Conservation (phyloP, 768 basidiomycete genomes). For the Mycena vitilis region DNA sequence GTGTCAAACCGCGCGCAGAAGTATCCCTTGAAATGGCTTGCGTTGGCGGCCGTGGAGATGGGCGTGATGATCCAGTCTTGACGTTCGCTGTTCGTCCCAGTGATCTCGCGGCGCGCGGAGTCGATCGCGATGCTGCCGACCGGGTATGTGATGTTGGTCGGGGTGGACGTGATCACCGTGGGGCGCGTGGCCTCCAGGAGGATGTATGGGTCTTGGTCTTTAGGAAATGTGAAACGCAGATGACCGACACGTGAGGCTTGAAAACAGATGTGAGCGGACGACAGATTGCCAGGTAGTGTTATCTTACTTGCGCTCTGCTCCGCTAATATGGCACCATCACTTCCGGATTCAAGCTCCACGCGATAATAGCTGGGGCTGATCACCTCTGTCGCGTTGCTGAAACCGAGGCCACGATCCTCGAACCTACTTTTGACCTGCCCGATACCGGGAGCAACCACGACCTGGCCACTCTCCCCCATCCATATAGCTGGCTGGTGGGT, state of each 20-base stretch:
- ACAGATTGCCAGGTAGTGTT: neutral
- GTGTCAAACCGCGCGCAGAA: slow-evolving; percentile 60
- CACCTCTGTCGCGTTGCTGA: slow-evolving; percentile 56
- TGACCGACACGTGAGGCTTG: slow-evolving; percentile 75
- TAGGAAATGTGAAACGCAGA: slow-evolving; percentile 66
- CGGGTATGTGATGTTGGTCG: slow-evolving; percentile 53
- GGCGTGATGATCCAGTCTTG: slow-evolving; percentile 71
- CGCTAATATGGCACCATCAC: slow-evolving; percentile 56
- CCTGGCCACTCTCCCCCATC: slow-evolving; percentile 85
- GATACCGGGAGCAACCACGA: slow-evolving; percentile 69
- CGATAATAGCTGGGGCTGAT: slow-evolving; percentile 60
- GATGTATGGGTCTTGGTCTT: slow-evolving; percentile 51
- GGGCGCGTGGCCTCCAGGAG: slow-evolving; percentile 68
- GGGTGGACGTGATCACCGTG: slow-evolving; percentile 57
- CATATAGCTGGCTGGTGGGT: slow-evolving; percentile 90
- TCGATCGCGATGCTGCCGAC: slow-evolving; percentile 60
- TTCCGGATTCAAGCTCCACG: slow-evolving; percentile 58
- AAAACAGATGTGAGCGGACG: neutral
- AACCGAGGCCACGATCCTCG: slow-evolving; percentile 60
- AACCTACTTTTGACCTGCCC: slow-evolving; percentile 56
- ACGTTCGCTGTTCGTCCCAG: slow-evolving; percentile 68
- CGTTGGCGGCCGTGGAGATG: slow-evolving; percentile 43
- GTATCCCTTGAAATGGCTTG: slow-evolving; percentile 50
- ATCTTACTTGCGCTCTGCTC: slow-evolving; percentile 65
- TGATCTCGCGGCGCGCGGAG: slow-evolving; percentile 57